Evolutionary conservation across 441 rosid genomes (phyloP).

Genomic region (Gossypium gossypioides): DNA sequence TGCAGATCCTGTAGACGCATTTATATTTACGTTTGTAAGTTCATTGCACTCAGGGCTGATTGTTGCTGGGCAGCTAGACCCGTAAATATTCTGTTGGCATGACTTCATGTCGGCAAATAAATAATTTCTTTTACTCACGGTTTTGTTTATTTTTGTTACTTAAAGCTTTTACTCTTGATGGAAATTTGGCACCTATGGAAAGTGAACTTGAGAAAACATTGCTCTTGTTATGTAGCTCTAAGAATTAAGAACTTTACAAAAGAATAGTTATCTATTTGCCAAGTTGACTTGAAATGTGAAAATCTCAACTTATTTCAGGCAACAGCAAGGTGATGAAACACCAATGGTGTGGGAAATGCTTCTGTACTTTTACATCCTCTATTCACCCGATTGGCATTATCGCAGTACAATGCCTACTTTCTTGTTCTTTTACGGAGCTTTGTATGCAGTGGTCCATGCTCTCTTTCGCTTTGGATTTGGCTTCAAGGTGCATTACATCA

Average conservation of each 20-base stretch:
- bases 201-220: constrained; percentile 2
- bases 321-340: constrained; percentile 87
- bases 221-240: neutral
- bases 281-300: constrained; percentile 1
- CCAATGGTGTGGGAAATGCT: constrained; percentile 97
- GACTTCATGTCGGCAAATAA: neutral
- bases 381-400: constrained; percentile 98
- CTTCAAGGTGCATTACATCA: constrained; percentile 73
- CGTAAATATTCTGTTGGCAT: neutral
- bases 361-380: constrained; percentile 78
- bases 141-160: neutral
- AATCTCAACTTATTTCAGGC: constrained; percentile 35
- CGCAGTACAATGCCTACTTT: constrained; percentile 85
- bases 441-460: constrained; percentile 59
- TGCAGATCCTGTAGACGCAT: neutral
- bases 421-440: constrained; percentile 70
- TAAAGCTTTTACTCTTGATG: neutral
- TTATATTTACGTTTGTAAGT: neutral
- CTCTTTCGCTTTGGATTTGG: constrained; percentile 55
- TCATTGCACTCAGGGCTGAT: neutral
- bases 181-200: neutral
- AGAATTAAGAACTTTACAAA: neutral
- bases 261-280: neutral
- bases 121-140: neutral
- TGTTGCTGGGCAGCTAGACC: neutral